Conservation (phyloP, 805 yeast genomes). For the Barnettozyma wickerhamii region DNA sequence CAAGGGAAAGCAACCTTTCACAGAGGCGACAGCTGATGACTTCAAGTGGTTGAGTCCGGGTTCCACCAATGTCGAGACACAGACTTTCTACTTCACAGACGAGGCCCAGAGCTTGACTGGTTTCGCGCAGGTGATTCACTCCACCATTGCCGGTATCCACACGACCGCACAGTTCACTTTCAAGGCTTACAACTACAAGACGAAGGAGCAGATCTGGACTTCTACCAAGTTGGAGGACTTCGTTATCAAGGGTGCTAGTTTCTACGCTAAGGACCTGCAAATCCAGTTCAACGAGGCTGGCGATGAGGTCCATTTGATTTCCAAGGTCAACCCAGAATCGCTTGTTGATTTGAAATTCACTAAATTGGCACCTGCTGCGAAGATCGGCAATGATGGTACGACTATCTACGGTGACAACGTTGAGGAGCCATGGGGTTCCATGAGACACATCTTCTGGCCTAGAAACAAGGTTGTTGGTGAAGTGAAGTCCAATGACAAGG, state of each 20-base stretch:
- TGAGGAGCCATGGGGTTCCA: conserved; percentile 90
- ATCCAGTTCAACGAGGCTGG: conserved; percentile 57
- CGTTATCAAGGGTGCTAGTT: conserved; percentile 65
- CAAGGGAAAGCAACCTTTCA: conserved; percentile 51
- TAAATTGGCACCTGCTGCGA: conserved; percentile 71
- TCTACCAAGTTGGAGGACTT: conserved; percentile 85
- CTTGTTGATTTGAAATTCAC: conserved; percentile 63
- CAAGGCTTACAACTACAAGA: conserved; percentile 57
- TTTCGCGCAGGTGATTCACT: conserved; percentile 92
- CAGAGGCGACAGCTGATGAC: conserved; percentile 60
- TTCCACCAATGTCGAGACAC: conserved; percentile 92
- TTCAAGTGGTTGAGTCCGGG: conserved; percentile 70
- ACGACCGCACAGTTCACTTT: conserved; percentile 94
- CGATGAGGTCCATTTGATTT: conserved; percentile 48
- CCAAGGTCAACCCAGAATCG: conserved; percentile 65
- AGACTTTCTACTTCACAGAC: conserved; percentile 80
- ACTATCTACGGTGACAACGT: conserved; percentile 84
- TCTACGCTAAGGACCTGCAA: conserved; percentile 69
- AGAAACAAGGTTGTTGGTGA: conserved; percentile 70
- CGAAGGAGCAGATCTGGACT: conserved; percentile 66
- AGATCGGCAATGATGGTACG: conserved; percentile 84
- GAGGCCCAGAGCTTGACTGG: conserved; percentile 63
- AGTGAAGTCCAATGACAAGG: conserved; percentile 38
- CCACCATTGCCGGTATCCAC: conserved; percentile 83
- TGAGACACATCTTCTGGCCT: conserved; percentile 98